A percentile compares a stretch with the other conserved stretches of the same genome.
These are phyloP conservation scores for Osmanthus fragrans DNA, from an alignment of 257 asterid genomes.

Conservation along the genomic window DNA sequence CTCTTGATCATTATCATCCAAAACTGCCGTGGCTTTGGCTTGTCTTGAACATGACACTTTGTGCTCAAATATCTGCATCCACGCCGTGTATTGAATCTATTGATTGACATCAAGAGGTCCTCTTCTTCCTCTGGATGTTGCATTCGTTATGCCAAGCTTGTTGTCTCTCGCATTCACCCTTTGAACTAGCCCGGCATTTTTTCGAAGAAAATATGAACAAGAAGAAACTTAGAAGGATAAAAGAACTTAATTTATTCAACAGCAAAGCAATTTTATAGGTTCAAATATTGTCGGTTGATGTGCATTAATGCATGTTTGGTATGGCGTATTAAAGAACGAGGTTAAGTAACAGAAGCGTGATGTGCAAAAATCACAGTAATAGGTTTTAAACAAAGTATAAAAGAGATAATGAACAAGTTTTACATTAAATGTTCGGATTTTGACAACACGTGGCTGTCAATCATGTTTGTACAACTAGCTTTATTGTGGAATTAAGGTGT, in stretches of 20 bases:
- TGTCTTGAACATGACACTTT: constrained; percentile 52
- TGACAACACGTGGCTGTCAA: too few species aligned
- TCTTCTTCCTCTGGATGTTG: constrained; percentile 3
- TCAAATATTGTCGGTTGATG: background rate
- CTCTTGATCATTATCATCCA: constrained; percentile 71
- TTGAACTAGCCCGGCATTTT: constrained; percentile 32
- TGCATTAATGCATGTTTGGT: background rate
- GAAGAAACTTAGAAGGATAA: background rate
- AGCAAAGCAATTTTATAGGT: too few species aligned
- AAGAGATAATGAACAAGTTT: too few species aligned
- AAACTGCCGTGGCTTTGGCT: constrained; percentile 58
- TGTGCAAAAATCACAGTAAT: too few species aligned
- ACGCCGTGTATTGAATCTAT: constrained; percentile 53
- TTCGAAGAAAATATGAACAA: background rate
- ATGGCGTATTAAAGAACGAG: background rate
- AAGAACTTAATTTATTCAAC: too few species aligned
- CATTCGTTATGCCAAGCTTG: constrained; percentile 30
- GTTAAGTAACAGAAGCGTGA: background rate
- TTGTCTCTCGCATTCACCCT: constrained; percentile 48
- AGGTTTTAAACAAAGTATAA: too few species aligned
- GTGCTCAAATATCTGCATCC: constrained; percentile 49
- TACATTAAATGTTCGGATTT: too few species aligned
- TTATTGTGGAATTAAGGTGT: too few species aligned
- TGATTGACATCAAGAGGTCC: constrained; percentile 29
- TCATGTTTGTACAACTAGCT: too few species aligned